Conservation (phyloP, 345 rosid genomes). For the Acer campestre region DNA sequence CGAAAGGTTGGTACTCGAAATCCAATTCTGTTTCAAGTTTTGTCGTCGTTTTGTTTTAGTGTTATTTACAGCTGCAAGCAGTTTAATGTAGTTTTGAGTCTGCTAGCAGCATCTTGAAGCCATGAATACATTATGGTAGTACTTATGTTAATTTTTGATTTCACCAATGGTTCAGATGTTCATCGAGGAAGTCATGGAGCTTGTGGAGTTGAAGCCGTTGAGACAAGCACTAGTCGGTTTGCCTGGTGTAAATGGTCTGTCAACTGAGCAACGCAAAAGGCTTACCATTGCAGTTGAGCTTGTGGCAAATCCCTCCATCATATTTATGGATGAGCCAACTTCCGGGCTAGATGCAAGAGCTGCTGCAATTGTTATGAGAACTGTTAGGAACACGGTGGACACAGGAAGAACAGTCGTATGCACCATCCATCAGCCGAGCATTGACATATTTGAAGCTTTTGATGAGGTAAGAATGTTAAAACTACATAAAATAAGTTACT, state of each 20-base stretch:
- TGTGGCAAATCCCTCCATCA: slow-evolving; percentile 53
- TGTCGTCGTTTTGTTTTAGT: no score
- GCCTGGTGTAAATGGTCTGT: slow-evolving; percentile 48
- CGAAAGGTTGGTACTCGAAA: slow-evolving; percentile 35
- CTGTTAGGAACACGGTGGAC: slow-evolving; percentile 54
- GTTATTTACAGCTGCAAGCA: background rate
- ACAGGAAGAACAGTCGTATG: slow-evolving; percentile 55
- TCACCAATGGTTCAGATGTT: slow-evolving; percentile 12
- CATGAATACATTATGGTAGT: background rate
- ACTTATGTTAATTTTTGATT: background rate
- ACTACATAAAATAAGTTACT: background rate
- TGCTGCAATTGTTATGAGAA: slow-evolving; percentile 61
- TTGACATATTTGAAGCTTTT: slow-evolving; percentile 51
- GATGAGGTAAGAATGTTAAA: slow-evolving; percentile 41
- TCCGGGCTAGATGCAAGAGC: slow-evolving; percentile 61
- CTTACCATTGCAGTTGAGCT: slow-evolving; percentile 56
- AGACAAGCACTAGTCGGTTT: slow-evolving; percentile 47
- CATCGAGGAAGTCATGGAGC: slow-evolving; percentile 51
- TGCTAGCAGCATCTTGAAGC: background rate
- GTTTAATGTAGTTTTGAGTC: background rate
- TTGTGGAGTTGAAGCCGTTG: slow-evolving; percentile 41
- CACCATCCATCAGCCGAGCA: slow-evolving; percentile 61
- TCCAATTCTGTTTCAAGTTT: background rate
- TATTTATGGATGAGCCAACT: slow-evolving; percentile 58
- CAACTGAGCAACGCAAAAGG: slow-evolving; percentile 55